Conservation (phyloP, 2,329 filamentous ascomycete genomes). For the Diplodia sapinea region DNA sequence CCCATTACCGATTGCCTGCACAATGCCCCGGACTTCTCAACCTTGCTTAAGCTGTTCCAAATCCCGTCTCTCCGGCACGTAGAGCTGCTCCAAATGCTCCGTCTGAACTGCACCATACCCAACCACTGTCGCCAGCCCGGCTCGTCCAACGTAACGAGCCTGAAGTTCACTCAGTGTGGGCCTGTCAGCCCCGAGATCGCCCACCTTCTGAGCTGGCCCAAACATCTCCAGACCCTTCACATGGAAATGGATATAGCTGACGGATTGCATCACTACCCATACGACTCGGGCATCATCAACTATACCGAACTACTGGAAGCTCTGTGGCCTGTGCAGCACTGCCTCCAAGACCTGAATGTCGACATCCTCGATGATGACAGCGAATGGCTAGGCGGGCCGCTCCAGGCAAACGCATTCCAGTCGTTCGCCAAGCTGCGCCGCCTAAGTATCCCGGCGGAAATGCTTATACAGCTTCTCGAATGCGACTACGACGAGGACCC, state of each 20-base stretch:
- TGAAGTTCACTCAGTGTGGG: background rate
- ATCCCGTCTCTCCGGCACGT: background rate
- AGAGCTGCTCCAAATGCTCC: background rate
- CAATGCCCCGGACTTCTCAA: slow-evolving; percentile 2
- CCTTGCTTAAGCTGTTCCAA: background rate
- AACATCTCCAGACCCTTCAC: background rate
- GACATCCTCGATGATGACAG: background rate
- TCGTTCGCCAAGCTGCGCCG: background rate
- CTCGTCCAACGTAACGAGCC: background rate
- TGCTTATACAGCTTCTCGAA: background rate
- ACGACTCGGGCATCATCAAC: background rate
- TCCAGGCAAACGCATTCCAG: background rate
- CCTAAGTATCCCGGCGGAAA: background rate
- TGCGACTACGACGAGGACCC: background rate
- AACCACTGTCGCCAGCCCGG: background rate
- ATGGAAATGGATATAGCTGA: background rate
- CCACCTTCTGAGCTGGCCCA: slow-evolving; percentile 13
- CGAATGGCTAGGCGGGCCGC: background rate
- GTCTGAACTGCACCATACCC: background rate
- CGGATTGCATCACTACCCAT: background rate
- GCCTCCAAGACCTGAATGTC: slow-evolving; percentile 5
- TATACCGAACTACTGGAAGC: background rate
- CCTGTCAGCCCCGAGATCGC: background rate
- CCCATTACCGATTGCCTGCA: slow-evolving; percentile 12
- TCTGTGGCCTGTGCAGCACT: background rate